phyloP scores from a whole-genome alignment of 75 land plant species.

The Cryptomeria japonica region DNA sequence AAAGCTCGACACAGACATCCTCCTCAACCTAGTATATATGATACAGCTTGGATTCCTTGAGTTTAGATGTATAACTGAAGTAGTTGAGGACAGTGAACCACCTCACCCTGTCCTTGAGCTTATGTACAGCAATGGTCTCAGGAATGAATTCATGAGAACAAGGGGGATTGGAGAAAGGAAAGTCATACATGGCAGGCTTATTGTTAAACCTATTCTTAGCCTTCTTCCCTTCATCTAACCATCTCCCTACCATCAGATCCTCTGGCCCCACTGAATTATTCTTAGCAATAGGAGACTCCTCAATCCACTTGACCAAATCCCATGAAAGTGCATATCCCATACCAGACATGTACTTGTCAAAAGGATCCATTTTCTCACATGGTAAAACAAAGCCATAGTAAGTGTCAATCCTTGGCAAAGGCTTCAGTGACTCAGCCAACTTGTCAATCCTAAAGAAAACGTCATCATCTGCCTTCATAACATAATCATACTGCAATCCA shows the following conservation, averaged over 20 bases:
- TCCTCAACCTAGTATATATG: slow-evolving; percentile 11
- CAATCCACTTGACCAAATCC: no score
- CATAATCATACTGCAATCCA: slow-evolving; percentile 64
- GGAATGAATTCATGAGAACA: no score
- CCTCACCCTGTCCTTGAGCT: no score
- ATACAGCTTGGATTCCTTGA: slow-evolving; percentile 52
- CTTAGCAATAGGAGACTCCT: background rate
- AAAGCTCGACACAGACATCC: background rate
- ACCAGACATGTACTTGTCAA: slow-evolving; percentile 49
- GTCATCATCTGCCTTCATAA: slow-evolving; percentile 88
- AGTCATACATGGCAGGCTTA: slow-evolving; percentile 78
- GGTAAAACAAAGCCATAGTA: slow-evolving; percentile 58
- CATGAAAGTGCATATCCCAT: no score
- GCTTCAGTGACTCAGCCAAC: slow-evolving; percentile 42
- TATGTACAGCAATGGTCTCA: no score
- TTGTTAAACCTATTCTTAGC: slow-evolving; percentile 61
- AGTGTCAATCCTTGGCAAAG: no score
- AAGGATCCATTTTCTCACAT: slow-evolving; percentile 50
- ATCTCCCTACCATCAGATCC: slow-evolving; percentile 54
- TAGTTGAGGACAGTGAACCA: slow-evolving; percentile 22
- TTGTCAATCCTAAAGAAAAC: slow-evolving; percentile 45
- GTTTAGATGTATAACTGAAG: slow-evolving; percentile 43
- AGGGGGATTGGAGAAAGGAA: slow-evolving; percentile 28
- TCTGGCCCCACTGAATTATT: slow-evolving; percentile 56
- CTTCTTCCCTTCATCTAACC: slow-evolving; percentile 37